These are phyloP conservation scores for Calonectria fujianensis DNA, from an alignment of 2,329 filamentous ascomycete species.

Conservation along the genomic window DNA sequence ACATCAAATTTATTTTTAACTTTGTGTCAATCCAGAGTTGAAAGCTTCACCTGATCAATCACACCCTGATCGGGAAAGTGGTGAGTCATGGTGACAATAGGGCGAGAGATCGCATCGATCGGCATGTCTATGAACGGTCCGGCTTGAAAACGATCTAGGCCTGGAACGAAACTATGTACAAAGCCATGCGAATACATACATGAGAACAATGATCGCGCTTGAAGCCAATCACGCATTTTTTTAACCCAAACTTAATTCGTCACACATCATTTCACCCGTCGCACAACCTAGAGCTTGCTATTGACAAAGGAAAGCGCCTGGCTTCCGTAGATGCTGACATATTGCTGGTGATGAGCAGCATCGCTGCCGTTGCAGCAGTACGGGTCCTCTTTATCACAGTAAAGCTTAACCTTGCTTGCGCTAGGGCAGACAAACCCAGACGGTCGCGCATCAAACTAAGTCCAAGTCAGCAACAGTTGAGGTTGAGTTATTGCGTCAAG, in stretches of 20 bases:
- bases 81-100: not conserved
- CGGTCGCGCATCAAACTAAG: conserved; percentile 76
- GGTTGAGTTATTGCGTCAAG: not conserved
- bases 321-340: conserved; percentile 77
- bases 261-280: not conserved
- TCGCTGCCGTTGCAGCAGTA: conserved; percentile 81
- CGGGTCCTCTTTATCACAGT: conserved; percentile 78
- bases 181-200: conserved; percentile 1
- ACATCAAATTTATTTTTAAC: not conserved
- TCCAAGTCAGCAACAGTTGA: not conserved
- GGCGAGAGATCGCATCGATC: not conserved
- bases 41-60: not conserved
- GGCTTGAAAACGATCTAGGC: not conserved
- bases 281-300: conserved; percentile 54
- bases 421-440: conserved; percentile 74
- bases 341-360: conserved; percentile 76
- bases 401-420: conserved; percentile 74
- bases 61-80: not conserved
- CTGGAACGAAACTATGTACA: not conserved
- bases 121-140: not conserved
- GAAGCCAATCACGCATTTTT: not conserved
- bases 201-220: not conserved
- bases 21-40: not conserved
- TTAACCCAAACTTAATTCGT: not conserved
- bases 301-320: conserved; percentile 77